Base-by-base conservation (phyloP, 2,329 filamentous ascomycete genomes). In the Claviceps sp. region DNA sequence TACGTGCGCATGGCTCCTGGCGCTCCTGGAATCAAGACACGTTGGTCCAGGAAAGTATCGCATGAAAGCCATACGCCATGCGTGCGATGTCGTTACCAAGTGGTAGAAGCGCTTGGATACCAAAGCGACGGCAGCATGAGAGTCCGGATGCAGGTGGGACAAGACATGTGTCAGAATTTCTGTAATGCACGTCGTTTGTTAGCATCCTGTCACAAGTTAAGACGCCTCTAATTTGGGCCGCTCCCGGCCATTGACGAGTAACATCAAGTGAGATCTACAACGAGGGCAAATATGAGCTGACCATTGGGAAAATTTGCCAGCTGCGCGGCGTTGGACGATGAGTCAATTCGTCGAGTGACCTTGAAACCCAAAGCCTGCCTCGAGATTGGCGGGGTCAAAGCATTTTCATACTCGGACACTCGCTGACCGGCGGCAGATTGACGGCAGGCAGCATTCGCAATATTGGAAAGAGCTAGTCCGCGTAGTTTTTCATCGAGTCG, bases 101-200 rank as follows among this genome's bases (percentile, higher is more conserved):
- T 78, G 76, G 66, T 95, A 87, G 64, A 97, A 94, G 51, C 87
- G 85, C 61, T 83, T 87, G 37, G 88, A 96, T 34, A 97, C 88
- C 49, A 95, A 77, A 17, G 89, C 85, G 11, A 95, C 84, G 9
- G 85, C 79, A 17, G 85, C 82, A 59, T 97, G 79, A 23, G 91
- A 89, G 56, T 87, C 80, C 9, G 90, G 88, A 49, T 90, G 85
- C 50, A 98, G 74, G 70, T 97, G 87, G 40, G 93, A 95, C 52
- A 97, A 71, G 36, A 95, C 83, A 61, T 96, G 89, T 11, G 88
- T 95, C 66, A 97, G 68, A 52, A 97, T 83, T 75, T 98, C 93
- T 96, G 67, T 38, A 52, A 5, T 3, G 9, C 8, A 29, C 2
- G 8, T 40, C 17, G 3, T 38, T 40, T 29, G 34, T 48, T 20